A percentile compares a stretch with the other conserved stretches of the same genome.
These are phyloP conservation scores for Pyrenophora teres DNA, from an alignment of 2,329 filamentous ascomycete genomes.

Conservation along the genomic window DNA sequence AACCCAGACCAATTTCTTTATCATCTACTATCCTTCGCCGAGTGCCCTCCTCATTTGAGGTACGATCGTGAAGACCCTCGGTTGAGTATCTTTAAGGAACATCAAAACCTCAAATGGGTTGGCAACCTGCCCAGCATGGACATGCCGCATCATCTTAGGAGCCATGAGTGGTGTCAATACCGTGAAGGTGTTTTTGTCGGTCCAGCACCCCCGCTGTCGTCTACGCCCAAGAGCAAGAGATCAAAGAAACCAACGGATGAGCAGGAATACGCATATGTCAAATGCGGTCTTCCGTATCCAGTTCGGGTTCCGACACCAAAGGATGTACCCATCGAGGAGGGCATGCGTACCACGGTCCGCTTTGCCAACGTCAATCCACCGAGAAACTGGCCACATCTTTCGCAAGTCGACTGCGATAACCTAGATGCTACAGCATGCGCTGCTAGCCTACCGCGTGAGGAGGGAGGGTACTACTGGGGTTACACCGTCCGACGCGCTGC, in stretches of 20 bases:
- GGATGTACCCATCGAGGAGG: conserved; percentile 61
- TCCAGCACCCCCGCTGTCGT: conserved; percentile 13
- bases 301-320: conserved; percentile 59
- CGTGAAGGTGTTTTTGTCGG: conserved; percentile 73
- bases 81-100: conserved; percentile 73
- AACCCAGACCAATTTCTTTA: conserved; percentile 81
- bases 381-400: conserved; percentile 34
- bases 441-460: conserved; percentile 70
- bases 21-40: conserved; percentile 79
- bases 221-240: conserved; percentile 50
- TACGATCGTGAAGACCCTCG: conserved; percentile 48
- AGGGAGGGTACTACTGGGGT: conserved; percentile 86
- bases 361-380: conserved; percentile 57
- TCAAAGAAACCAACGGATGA: conserved; percentile 41
- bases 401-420: conserved; percentile 25
- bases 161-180: conserved; percentile 77
- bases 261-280: conserved; percentile 48
- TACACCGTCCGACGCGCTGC: conserved; percentile 70
- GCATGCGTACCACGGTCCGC: conserved; percentile 74
- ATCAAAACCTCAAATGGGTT: conserved; percentile 75
- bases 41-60: conserved; percentile 77
- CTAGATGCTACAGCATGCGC: conserved; percentile 65
- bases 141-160: conserved; percentile 81
- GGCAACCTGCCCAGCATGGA: conserved; percentile 77
- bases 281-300: conserved; percentile 55